Evolutionary conservation across 1,284 basidiomycete genomes (phyloP).

Genomic region (Boletellus deceptivus): DNA sequence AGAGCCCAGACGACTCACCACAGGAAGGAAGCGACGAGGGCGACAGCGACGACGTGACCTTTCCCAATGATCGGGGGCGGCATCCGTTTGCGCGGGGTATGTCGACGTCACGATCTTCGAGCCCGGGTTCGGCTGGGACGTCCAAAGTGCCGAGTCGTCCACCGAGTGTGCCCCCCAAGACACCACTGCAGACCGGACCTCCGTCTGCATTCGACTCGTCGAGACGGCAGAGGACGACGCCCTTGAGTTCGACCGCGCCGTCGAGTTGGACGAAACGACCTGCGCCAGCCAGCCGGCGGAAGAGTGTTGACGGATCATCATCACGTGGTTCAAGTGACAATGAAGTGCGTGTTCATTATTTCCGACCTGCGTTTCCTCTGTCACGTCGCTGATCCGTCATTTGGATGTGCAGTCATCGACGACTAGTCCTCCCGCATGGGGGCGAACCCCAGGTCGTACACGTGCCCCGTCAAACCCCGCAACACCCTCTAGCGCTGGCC

Average conservation of each 20-base stretch:
- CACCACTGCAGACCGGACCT: slow-evolving; percentile 39
- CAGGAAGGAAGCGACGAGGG: slow-evolving; percentile 26
- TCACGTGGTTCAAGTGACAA: slow-evolving; percentile 55
- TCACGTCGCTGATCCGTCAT: slow-evolving; percentile 3
- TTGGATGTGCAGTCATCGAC: slow-evolving; percentile 26
- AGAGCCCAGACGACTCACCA: slow-evolving; percentile 35
- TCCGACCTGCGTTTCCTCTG: slow-evolving; percentile 5
- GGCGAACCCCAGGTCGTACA: slow-evolving; percentile 42
- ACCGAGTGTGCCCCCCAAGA: slow-evolving; percentile 45
- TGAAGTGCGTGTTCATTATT: slow-evolving; percentile 48
- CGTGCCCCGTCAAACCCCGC: slow-evolving; percentile 69
- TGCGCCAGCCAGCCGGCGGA: slow-evolving; percentile 56
- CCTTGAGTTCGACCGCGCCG: slow-evolving; percentile 54
- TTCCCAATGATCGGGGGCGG: slow-evolving; percentile 37
- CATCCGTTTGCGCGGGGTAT: slow-evolving; percentile 18
- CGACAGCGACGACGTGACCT: slow-evolving; percentile 31
- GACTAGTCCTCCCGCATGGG: slow-evolving; percentile 42
- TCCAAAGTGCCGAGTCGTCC: slow-evolving; percentile 44
- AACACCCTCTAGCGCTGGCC: slow-evolving; percentile 42
- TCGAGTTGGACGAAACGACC: slow-evolving; percentile 73
- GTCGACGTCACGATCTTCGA: slow-evolving; percentile 52
- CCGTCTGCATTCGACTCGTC: slow-evolving; percentile 61
- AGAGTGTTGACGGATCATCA: slow-evolving; percentile 61
- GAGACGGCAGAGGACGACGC: slow-evolving; percentile 60
- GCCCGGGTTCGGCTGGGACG: slow-evolving; percentile 49